Percentiles rank a stretch among this genome's conserved stretches.
Evolutionary conservation across 1,139 yeast genomes (phyloP).

Genomic region (Pichia sp.): DNA sequence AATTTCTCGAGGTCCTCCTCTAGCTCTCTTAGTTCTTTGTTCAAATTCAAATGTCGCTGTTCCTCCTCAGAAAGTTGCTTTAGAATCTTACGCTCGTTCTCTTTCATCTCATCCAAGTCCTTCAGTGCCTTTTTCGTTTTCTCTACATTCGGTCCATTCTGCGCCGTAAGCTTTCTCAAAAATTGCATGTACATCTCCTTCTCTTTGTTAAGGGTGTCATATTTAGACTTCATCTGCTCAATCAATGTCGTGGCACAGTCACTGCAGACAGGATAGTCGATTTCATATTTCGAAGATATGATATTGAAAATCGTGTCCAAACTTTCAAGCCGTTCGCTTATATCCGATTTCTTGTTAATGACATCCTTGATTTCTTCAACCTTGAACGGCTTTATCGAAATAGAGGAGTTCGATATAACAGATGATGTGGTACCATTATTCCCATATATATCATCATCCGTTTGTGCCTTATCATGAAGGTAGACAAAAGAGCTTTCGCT

Average conservation of each 20-base stretch:
- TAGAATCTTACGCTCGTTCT: constrained; percentile 36
- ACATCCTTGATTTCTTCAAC: constrained; percentile 9
- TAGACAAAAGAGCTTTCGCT: constrained; percentile 13
- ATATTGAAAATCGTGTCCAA: constrained; percentile 64
- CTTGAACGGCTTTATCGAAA: not conserved
- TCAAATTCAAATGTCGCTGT: constrained; percentile 37
- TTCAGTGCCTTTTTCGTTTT: constrained; percentile 41
- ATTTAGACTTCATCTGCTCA: constrained; percentile 63
- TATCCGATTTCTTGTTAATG: constrained; percentile 31
- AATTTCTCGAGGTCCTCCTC: constrained; percentile 41
- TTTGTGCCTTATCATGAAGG: constrained; percentile 11
- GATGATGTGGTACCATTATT: not conserved
- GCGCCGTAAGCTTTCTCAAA: constrained; percentile 61
- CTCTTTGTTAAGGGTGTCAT: constrained; percentile 71
- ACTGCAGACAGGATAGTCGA: constrained; percentile 87
- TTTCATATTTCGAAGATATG: constrained; percentile 62
- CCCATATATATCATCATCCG: constrained; percentile 4
- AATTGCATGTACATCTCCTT: constrained; percentile 75
- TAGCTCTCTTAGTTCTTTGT: constrained; percentile 36
- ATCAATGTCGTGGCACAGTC: constrained; percentile 74
- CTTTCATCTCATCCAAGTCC: constrained; percentile 39
- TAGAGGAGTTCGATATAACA: not conserved
- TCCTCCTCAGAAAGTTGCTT: constrained; percentile 46
- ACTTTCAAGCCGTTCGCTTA: constrained; percentile 35
- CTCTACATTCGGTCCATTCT: constrained; percentile 41